phyloP scores from a whole-genome alignment of 306 rosid genomes.

The Lathyrus tuberosus region DNA sequence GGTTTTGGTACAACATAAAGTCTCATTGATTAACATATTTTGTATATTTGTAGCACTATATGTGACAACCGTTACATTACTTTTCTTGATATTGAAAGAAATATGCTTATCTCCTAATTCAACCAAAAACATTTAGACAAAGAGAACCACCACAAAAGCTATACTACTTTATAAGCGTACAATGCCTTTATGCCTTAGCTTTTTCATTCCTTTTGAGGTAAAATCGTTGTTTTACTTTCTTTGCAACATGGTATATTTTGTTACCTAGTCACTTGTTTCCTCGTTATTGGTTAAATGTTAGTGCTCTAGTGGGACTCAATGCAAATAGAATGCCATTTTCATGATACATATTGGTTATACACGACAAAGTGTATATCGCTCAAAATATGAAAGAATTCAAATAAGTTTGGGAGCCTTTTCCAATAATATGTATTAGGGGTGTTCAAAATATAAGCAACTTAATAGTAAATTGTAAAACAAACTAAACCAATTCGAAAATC shows the following conservation, averaged over 20 bases:
- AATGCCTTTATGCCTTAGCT: slow-evolving; percentile 57
- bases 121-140: slow-evolving; percentile 71
- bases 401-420: background rate
- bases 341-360: slow-evolving; percentile 10
- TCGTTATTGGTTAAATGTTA: slow-evolving; percentile 35
- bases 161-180: slow-evolving; percentile 65
- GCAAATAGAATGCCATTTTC: slow-evolving; percentile 40
- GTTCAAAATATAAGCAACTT: too few relatives aligned
- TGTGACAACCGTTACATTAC: slow-evolving; percentile 69
- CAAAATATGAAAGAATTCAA: slow-evolving; percentile 18
- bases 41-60: slow-evolving; percentile 47
- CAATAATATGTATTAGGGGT: background rate
- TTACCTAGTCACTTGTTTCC: slow-evolving; percentile 46
- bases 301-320: slow-evolving; percentile 8
- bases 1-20: slow-evolving; percentile 59
- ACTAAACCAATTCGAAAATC: too few relatives aligned
- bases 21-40: slow-evolving; percentile 22
- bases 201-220: slow-evolving; percentile 90
- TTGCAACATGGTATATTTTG: slow-evolving; percentile 39
- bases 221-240: slow-evolving; percentile 47
- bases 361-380: slow-evolving; percentile 5
- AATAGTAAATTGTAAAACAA: too few relatives aligned
- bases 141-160: slow-evolving; percentile 72
- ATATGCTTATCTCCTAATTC: slow-evolving; percentile 58
- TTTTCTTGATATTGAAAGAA: slow-evolving; percentile 60